These are phyloP conservation scores for Coleophoma crateriformis DNA, from an alignment of 2,329 filamentous ascomycete species.

Conservation along the genomic window DNA sequence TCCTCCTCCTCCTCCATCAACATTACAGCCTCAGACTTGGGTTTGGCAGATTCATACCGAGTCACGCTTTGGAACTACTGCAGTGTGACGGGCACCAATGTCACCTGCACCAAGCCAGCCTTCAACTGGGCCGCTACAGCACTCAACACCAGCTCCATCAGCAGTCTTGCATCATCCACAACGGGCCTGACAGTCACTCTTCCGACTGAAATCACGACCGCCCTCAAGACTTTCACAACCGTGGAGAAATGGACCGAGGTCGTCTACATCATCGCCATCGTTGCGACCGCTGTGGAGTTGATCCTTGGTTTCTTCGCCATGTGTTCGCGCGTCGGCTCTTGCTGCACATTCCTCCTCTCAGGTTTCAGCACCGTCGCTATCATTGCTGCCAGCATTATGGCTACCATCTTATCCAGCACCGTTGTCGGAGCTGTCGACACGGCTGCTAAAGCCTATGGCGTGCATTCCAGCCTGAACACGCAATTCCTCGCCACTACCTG, in stretches of 20 bases:
- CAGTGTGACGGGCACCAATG: conserved; percentile 41
- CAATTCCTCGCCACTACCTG: conserved; percentile 69
- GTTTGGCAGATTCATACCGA: conserved; percentile 67
- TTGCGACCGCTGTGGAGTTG: conserved; percentile 65
- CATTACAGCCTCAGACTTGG: conserved; percentile 52
- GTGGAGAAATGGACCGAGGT: conserved; percentile 80
- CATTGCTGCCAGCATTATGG: conserved; percentile 62
- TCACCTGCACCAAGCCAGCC: conserved; percentile 64
- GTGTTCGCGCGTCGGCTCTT: conserved; percentile 76
- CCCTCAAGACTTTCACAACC: conserved; percentile 67
- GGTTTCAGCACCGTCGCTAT: conserved; percentile 49
- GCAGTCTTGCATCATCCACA: conserved; percentile 38
- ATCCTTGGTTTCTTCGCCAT: conserved; percentile 76
- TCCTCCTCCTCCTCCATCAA: conserved; percentile 29
- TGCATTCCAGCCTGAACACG: conserved; percentile 60
- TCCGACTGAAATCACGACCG: conserved; percentile 59
- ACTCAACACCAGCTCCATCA: conserved; percentile 60
- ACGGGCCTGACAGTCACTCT: conserved; percentile 54
- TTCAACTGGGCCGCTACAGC: conserved; percentile 74
- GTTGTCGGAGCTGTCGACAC: conserved; percentile 64
- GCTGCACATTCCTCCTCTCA: conserved; percentile 74
- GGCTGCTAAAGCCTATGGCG: conserved; percentile 65
- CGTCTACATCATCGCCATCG: conserved; percentile 69
- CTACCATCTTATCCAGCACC: conserved; percentile 68
- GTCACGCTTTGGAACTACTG: conserved; percentile 88